Evolutionary conservation across 305 asterid genomes (phyloP).

Genomic region (Stenogyne calaminthoides): DNA sequence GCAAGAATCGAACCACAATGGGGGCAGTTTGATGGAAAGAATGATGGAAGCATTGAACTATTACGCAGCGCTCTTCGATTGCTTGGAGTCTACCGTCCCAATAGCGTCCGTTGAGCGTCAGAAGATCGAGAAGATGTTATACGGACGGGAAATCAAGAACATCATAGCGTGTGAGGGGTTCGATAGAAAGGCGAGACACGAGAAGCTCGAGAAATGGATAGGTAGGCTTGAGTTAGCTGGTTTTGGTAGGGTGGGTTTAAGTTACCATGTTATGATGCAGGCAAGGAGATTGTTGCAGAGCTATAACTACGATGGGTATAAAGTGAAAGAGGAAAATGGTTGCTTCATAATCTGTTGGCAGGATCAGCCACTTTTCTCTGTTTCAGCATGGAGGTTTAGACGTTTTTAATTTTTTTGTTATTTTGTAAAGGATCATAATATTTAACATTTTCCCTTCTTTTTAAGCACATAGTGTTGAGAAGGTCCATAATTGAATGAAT

Average conservation of each 20-base stretch:
- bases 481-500: constrained; percentile 14
- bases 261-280: constrained; percentile 59
- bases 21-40: constrained; percentile 55
- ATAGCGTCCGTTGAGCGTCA: constrained; percentile 49
- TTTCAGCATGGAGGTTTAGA: constrained; percentile 66
- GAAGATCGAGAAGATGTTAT: constrained; percentile 62
- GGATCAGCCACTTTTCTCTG: constrained; percentile 64
- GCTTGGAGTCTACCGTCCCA: constrained; percentile 64
- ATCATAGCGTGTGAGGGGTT: constrained; percentile 68
- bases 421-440: constrained; percentile 19
- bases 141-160: constrained; percentile 69
- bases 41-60: constrained; percentile 56
- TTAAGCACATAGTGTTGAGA: constrained; percentile 6
- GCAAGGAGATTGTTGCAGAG: constrained; percentile 65
- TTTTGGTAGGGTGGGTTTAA: constrained; percentile 55
- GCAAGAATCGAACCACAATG: constrained; percentile 74
- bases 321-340: constrained; percentile 60
- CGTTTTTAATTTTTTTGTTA: constrained; percentile 23
- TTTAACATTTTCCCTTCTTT: neutral
- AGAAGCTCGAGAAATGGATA: constrained; percentile 71
- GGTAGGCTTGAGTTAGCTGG: constrained; percentile 64
- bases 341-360: constrained; percentile 69
- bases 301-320: constrained; percentile 55
- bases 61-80: constrained; percentile 72
- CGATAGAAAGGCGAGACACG: constrained; percentile 64